Base-by-base conservation (phyloP, 306 rosid genomes). In the Prunus mongolica region DNA sequence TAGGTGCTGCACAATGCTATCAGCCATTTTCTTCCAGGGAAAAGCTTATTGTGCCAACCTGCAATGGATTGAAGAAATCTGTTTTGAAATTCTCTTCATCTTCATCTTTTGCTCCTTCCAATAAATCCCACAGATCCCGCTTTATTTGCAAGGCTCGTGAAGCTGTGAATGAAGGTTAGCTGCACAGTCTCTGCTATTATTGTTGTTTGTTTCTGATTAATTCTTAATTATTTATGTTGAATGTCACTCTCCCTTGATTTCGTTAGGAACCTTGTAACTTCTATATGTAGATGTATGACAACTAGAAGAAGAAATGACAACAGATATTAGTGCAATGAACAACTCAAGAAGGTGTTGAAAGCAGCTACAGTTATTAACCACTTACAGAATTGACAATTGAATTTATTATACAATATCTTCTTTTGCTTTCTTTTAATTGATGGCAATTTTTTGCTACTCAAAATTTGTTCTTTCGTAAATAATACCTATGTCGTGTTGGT, bases 91-190 rank as follows among this genome's bases (percentile, higher is more conserved):
- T 84, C 46, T 75, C 80, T 24, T 72, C 90, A 4, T 46, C 63
- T 52, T 84, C 76, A 12, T 79, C 89, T 73, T 68, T 62, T 19
- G 72, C 81, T 63, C 72, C n/a, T 62, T 80, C 82, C 55, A 60
- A 71, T 18, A 41, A 50, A 67, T 27, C 20, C 65, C 81, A 74
- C 78, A 86, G 82, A 83, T 76, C 91, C n/a, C 84, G 82, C 60
- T 78, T 88, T 41, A 61, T 91, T 80, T 91, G 97, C 89, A 86
- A 86, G 72, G 97, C 97, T 82, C 91, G 89, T 34, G 93, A 91
- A 82, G 87, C 91, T 20, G 74, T 88, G 16, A 15, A 88, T 72
- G 82, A 81, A 86, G 97, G 97, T 84, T 51, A 46, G 46, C 50
- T 30, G n/a, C 58, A 28, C n/a, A 27, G 54, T 71, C 64, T 52